These are phyloP conservation scores for Naganishia antarctica DNA, from an alignment of 768 basidiomycete genomes.

Conservation along the genomic window DNA sequence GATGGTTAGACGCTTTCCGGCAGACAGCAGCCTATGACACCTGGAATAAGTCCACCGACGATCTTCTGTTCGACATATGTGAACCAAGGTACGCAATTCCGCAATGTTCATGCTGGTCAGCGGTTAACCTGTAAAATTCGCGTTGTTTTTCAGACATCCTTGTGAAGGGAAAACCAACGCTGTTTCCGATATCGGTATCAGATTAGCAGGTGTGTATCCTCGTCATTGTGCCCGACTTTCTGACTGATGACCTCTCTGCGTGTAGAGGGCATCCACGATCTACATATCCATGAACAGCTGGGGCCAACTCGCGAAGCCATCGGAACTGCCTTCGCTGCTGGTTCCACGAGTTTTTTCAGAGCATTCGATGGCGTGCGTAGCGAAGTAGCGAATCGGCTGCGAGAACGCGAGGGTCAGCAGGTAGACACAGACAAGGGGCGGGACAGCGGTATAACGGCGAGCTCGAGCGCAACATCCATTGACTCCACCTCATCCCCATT, in stretches of 20 bases:
- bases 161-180: constrained; percentile 85
- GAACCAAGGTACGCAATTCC: constrained; percentile 83
- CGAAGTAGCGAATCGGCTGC: constrained; percentile 50
- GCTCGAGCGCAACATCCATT: background rate
- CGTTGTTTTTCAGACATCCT: constrained; percentile 65
- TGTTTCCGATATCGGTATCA: constrained; percentile 83
- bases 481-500: background rate
- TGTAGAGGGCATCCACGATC: constrained; percentile 81
- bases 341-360: constrained; percentile 67
- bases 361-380: constrained; percentile 78
- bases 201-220: constrained; percentile 57
- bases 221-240: background rate
- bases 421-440: constrained; percentile 10
- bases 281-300: constrained; percentile 88
- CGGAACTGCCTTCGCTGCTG: constrained; percentile 61
- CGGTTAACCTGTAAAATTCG: background rate
- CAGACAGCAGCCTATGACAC: constrained; percentile 78
- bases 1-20: constrained; percentile 85
- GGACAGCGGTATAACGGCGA: background rate
- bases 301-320: constrained; percentile 88
- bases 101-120: too few relatives aligned
- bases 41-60: constrained; percentile 88
- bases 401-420: constrained; percentile 35
- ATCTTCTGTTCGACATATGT: constrained; percentile 86
- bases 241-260: background rate